Evolutionary conservation across 1,284 basidiomycete genomes (phyloP).

Genomic region (Cryptococcus sp.): DNA sequence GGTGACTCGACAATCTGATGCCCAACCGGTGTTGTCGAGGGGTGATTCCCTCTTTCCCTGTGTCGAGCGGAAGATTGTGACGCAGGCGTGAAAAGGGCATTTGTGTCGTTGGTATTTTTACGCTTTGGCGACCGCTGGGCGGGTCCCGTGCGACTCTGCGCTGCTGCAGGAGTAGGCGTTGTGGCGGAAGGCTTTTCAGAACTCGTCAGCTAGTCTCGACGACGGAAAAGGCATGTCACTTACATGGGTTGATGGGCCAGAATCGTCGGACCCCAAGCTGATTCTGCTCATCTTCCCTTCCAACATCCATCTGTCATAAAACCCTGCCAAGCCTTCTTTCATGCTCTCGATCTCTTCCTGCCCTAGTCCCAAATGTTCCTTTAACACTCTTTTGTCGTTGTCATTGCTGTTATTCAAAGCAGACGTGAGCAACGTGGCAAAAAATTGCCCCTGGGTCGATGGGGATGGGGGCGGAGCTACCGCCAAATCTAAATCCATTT

Average conservation of each 20-base stretch:
- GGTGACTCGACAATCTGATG: constrained; percentile 1
- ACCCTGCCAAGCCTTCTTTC: constrained; percentile 26
- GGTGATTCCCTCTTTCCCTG: too few species aligned
- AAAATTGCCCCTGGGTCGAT: constrained; percentile 27
- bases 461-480: not conserved
- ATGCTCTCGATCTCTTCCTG: constrained; percentile 35
- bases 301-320: constrained; percentile 38
- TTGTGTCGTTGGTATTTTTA: too few species aligned
- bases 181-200: too few species aligned
- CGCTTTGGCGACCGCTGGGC: too few species aligned
- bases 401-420: constrained; percentile 21
- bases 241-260: too few species aligned
- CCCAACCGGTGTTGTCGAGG: not conserved
- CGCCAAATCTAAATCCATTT: not conserved
- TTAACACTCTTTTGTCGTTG: constrained; percentile 12
- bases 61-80: too few species aligned
- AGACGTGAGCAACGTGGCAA: constrained; percentile 22
- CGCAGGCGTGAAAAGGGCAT: too few species aligned
- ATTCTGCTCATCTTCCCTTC: constrained; percentile 28
- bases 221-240: too few species aligned
- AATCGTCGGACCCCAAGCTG: constrained; percentile 6
- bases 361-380: constrained; percentile 30
- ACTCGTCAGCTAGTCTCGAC: not conserved
- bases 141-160: too few species aligned
- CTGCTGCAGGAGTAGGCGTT: too few species aligned